Base-by-base conservation (phyloP, 352 stramenopile species). In the Pythium sukuiense region DNA sequence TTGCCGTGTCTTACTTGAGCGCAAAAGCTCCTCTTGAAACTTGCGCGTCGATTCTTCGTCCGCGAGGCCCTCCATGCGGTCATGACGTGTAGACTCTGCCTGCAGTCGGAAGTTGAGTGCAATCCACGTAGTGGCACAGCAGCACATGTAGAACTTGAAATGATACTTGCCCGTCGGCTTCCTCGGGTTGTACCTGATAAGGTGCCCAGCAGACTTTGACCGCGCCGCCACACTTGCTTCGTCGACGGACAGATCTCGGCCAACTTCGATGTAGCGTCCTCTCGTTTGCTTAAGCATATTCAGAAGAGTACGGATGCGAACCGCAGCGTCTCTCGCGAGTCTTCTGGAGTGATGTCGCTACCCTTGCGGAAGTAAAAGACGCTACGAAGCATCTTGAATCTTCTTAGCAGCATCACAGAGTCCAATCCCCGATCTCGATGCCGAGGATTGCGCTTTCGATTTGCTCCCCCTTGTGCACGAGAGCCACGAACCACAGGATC, bases 111-210 rank as follows among this genome's bases (percentile, higher is more conserved):
- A 77, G 35, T 55, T 72, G 9, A 77, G 32, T 12, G 59, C 53
- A 16, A 77, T 60, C 64, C 73, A 77, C 12, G 70, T 53, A 5
- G 65, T 77, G 1, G 74, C 29, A 20, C 74, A 77, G 32, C 67
- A 77, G 4, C 65, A 41, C 50, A 68, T 66, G 53, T 76, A 77
- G 9, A 81, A 61, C 9, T 69, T 58, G 57, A 81, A 81, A 29
- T 81, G 70, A 37, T 73, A 74, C 45, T 76, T 75, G 3, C 73
- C 70, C 14, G 54, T 61, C 3, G 74, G 67, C 27, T 77, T 81
- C 50, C 60, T 63, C 3, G 63, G 48, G 24, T 76, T 80, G 43
- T 61, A 80, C 35, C 73, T 58, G 30, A 76, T 80, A 0, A 75
- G n/a, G 50, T 71, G 33, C 0, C 67, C 52, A 6, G 57, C 62